Base-by-base conservation (phyloP, 495 filamentous ascomycete species). In the Penicillium paradoxum region DNA sequence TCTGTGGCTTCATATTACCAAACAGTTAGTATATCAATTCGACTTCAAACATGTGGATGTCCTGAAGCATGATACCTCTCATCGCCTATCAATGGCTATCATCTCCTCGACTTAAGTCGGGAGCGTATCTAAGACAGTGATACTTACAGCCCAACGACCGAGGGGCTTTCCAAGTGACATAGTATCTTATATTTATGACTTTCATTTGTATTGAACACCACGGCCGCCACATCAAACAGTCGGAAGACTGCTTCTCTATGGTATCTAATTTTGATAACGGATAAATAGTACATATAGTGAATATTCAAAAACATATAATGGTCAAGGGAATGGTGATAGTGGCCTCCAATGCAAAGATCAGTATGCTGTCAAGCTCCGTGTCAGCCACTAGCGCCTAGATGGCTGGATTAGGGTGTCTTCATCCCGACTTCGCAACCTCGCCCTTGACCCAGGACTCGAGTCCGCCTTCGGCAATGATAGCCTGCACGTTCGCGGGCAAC, bases 401-500 rank as follows among this genome's bases (percentile, higher is more conserved):
- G 29, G 2, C 29, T 8, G 8, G 2, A 8, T 13, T 18, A 17
- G 10, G 25, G 6, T 25, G 32, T 48, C 5, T n/a, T 48, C 15
- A 48, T 14, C 7, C n/a, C 7, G 51, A 47, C 51, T 54, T 17
- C 8, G 33, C 53, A 63, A 83, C 86, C 69, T 87, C 77, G 38
- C 74, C 74, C 77, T 88, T 88, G 4, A 95, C 88, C 91, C 91
- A 96, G 48, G 83, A 81, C 74, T 90, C 89, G 61, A 96, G 62
- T 38, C 73, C 67, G 0, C 87, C 89, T 53, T 74, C 65, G n/a
- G 88, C 90, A 61, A 95, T 84, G 52, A 95, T 92, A 66, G 89
- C 89, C 66, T 97, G 92, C 51, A 97, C 88, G 65, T 91, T 96
- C 1, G 87, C 82, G 40, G 91, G 87, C 51, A 96, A 63, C 73